Evolutionary conservation across 2,329 filamentous ascomycete genomes (phyloP).

Genomic region (Fusarium sp.): DNA sequence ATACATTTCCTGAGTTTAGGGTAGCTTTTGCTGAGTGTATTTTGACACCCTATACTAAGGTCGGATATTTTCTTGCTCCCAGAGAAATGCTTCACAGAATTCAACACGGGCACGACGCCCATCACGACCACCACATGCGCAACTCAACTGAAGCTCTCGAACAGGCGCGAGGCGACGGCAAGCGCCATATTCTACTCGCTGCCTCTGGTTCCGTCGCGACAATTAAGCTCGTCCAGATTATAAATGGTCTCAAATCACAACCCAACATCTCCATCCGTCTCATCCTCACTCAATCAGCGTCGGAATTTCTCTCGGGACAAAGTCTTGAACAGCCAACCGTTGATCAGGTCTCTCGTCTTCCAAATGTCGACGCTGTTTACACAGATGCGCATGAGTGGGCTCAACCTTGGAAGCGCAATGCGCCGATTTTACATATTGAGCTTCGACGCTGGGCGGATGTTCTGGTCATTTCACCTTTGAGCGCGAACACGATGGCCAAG

Average conservation of each 20-base stretch:
- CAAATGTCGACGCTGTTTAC: slow-evolving; percentile 84
- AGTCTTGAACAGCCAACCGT: slow-evolving; percentile 80
- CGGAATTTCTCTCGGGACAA: slow-evolving; percentile 81
- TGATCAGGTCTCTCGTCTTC: slow-evolving; percentile 64
- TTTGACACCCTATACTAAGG: background rate
- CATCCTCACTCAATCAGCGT: slow-evolving; percentile 78
- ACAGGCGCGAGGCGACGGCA: slow-evolving; percentile 50
- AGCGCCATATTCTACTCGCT: slow-evolving; percentile 56
- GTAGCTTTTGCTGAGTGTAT: background rate
- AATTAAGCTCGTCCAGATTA: slow-evolving; percentile 81
- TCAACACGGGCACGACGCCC: slow-evolving; percentile 37
- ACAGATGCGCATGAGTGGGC: slow-evolving; percentile 88
- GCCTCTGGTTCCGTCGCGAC: slow-evolving; percentile 76
- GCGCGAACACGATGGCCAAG: slow-evolving; percentile 88
- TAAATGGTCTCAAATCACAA: slow-evolving; percentile 63
- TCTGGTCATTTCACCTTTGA: slow-evolving; percentile 82
- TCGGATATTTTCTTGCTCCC: background rate
- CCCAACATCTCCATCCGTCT: slow-evolving; percentile 81
- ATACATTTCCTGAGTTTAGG: background rate
- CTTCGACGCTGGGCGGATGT: slow-evolving; percentile 81
- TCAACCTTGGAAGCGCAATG: slow-evolving; percentile 79
- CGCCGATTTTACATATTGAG: slow-evolving; percentile 90
- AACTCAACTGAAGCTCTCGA: slow-evolving; percentile 49
- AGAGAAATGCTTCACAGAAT: slow-evolving; percentile 32
- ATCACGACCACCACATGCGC: slow-evolving; percentile 37